Evolutionary conservation across 169 alveolate genomes (phyloP).

Genomic region (Eimeria praecox): DNA sequence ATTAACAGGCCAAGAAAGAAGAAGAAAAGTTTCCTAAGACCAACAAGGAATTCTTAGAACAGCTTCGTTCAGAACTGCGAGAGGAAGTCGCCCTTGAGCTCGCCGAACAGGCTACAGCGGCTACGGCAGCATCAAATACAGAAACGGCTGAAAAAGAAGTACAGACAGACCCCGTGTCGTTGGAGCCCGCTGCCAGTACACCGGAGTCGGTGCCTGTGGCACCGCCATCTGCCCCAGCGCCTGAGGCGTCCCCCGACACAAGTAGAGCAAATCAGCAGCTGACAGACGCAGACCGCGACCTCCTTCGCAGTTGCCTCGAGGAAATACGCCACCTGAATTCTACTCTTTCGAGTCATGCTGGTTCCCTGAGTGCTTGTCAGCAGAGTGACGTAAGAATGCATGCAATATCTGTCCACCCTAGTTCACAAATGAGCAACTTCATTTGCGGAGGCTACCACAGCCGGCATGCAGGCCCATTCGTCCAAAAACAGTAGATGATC

Average conservation of each 20-base stretch:
- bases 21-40: constrained; percentile 24
- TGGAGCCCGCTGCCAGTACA: neutral
- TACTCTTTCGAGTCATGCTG: neutral
- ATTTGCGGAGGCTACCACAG: neutral
- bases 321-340: constrained; percentile 25
- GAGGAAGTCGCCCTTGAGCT: constrained; percentile 46
- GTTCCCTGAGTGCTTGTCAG: neutral
- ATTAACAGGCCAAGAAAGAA: constrained; percentile 22
- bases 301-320: constrained; percentile 11
- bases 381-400: neutral
- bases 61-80: constrained; percentile 18
- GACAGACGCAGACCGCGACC: constrained; percentile 14
- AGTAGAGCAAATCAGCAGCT: neutral
- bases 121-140: neutral
- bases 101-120: constrained; percentile 43
- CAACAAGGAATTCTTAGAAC: constrained; percentile 19
- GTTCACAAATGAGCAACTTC: neutral
- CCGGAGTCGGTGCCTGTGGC: constrained; percentile 19
- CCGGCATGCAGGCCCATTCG: neutral
- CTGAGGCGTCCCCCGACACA: neutral
- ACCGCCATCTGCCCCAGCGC: neutral
- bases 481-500: too few relatives aligned
- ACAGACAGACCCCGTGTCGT: constrained; percentile 23
- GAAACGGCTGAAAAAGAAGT: constrained; percentile 13
- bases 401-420: neutral